phyloP scores from a whole-genome alignment of 345 rosid genomes.

The Eucalyptus pauciflora region DNA sequence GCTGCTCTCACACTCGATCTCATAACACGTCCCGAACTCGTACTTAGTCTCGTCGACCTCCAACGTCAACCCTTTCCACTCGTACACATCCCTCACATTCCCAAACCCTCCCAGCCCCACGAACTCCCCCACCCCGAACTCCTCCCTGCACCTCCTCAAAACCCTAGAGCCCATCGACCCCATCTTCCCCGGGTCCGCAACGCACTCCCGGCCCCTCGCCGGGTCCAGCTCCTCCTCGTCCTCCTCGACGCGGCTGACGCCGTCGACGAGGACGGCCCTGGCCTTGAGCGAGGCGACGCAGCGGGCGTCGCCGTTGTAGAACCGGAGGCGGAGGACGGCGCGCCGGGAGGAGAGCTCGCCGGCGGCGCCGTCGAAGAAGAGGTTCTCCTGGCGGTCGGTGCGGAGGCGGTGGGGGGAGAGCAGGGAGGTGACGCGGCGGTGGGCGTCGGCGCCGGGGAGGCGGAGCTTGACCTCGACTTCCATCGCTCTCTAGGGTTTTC shows the following conservation, averaged over 20 bases:
- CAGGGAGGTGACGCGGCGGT: conserved; percentile 32
- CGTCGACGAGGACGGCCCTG: conserved; percentile 41
- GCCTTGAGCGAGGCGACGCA: conserved; percentile 62
- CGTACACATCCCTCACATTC: conserved; percentile 53
- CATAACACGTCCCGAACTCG: conserved; percentile 59
- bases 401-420: conserved; percentile 40
- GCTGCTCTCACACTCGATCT: conserved; percentile 71
- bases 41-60: conserved; percentile 84
- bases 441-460: conserved; percentile 31
- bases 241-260: conserved; percentile 83
- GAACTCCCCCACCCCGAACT: conserved; percentile 48
- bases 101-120: conserved; percentile 81
- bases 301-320: conserved; percentile 24
- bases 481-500: conserved; percentile 13
- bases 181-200: conserved; percentile 31
- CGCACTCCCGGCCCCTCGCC: conserved; percentile 23
- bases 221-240: conserved; percentile 73
- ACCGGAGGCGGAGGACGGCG: conserved; percentile 63
- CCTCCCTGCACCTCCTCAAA: conserved; percentile 51
- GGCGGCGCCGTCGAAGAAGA: conserved; percentile 58
- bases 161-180: conserved; percentile 38
- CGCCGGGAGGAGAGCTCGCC: conserved; percentile 38
- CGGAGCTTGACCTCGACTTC: conserved; percentile 82
- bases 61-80: conserved; percentile 60
- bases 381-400: conserved; percentile 58